Base-by-base conservation (phyloP, 208 protist species). In the Trypanosoma conorhini region DNA sequence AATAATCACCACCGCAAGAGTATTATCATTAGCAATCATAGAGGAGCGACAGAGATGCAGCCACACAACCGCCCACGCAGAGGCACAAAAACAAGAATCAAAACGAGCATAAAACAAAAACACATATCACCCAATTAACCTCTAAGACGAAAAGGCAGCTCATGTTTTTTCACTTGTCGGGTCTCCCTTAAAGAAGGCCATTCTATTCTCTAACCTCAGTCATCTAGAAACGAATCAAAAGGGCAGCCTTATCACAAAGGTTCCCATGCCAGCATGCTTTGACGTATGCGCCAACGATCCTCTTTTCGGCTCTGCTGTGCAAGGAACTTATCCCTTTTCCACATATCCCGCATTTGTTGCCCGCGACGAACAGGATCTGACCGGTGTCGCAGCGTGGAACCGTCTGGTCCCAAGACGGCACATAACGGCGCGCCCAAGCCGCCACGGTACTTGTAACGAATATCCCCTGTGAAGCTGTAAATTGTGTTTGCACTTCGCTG, bases 401-500 rank as follows among this genome's bases (percentile, higher is more conserved):
- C 87, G 33, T 79, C 67, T 12, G 86, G 76, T 56, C 83, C 74
- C 40, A 94, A 72, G 73, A 76, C 87, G 78, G 30, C 68, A 30
- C 31, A 91, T 71, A 61, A 66, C 50, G 60, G 76, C 67, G 52
- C 79, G 70, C 69, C 80, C 65, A 44, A 62, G n/a, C 59, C 70
- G 59, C 62, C 72, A 40, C 82, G 58, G 62, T 77, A 93, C 31
- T 88, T 88, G 60, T 90, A 95, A 10, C 87, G 84, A 28, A 67
- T 67, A 76, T 95, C 89, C 3, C 87, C 87, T 1, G 89, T 95
- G 55, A 85, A 82, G 70, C 81, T 72, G 72, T 82, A 95, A 24
- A 95, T 79, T 54, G 87, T 77, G 70, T 95, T 95, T 28, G 89
- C 89, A 0, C 59, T 75, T 13, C 85, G 80, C 19, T 83, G 87